Evolutionary conservation across 495 filamentous ascomycete genomes (phyloP).

Genomic region (Hamigera avellanea): DNA sequence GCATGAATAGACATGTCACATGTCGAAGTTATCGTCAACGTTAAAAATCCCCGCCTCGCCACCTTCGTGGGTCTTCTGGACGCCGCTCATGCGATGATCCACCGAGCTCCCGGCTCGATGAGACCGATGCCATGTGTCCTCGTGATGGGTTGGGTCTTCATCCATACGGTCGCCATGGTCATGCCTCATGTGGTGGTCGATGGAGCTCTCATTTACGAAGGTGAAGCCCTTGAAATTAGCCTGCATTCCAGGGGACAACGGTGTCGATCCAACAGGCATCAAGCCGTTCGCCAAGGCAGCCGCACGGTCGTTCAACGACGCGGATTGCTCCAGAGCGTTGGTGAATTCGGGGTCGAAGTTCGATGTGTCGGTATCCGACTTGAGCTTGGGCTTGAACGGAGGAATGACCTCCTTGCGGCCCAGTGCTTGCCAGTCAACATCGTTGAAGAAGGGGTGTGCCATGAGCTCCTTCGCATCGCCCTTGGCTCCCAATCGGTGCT

Average conservation of each 20-base stretch:
- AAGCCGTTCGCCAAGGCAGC: constrained; percentile 61
- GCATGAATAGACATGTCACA: constrained; percentile 35
- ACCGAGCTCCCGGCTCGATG: constrained; percentile 23
- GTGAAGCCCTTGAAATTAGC: constrained; percentile 98
- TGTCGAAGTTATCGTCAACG: constrained; percentile 58
- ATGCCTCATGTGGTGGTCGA: constrained; percentile 76
- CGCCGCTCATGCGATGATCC: constrained; percentile 55
- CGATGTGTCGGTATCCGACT: constrained; percentile 87
- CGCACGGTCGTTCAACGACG: constrained; percentile 81
- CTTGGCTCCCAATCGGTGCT: constrained; percentile 83
- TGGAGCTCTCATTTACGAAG: constrained; percentile 92
- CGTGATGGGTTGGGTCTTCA: constrained; percentile 54
- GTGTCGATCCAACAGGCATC: constrained; percentile 71
- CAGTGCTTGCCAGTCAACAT: constrained; percentile 84
- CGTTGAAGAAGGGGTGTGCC: constrained; percentile 84
- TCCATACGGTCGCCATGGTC: constrained; percentile 55
- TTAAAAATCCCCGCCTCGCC: constrained; percentile 62
- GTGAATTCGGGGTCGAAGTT: constrained; percentile 99
- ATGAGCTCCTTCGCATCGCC: constrained; percentile 92
- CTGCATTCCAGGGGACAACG: constrained; percentile 86
- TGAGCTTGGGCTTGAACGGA: constrained; percentile 94
- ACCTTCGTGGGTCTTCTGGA: constrained; percentile 52
- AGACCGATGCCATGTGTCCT: constrained; percentile 30
- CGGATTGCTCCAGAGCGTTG: constrained; percentile 74
- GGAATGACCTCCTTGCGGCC: constrained; percentile 86